A percentile compares a stretch with the other conserved stretches of the same genome.
phyloP scores from a whole-genome alignment of 305 asterid species.

The Solanum chacoense region DNA sequence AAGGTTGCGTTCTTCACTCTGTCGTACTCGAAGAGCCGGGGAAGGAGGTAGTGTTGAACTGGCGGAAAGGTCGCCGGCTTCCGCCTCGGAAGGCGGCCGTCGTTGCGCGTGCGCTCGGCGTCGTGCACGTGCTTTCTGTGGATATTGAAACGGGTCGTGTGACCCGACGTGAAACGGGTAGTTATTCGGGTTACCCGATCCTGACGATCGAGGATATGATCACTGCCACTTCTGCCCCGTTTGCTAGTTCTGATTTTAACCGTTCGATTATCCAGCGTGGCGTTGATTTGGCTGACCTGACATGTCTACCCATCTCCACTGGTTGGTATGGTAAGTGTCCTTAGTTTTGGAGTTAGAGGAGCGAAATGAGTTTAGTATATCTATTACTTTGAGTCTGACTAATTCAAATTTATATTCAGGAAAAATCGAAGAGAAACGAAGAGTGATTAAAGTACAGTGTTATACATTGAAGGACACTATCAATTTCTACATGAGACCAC shows the following conservation, averaged over 20 bases:
- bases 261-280: slow-evolving; percentile 74
- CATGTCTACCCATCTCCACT: slow-evolving; percentile 68
- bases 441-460: slow-evolving; percentile 72
- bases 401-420: not conserved
- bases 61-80: no score
- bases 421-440: slow-evolving; percentile 44
- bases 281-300: slow-evolving; percentile 59
- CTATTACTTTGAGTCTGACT: not conserved
- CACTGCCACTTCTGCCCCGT: slow-evolving; percentile 60
- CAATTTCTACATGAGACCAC: slow-evolving; percentile 94
- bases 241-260: slow-evolving; percentile 57
- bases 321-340: slow-evolving; percentile 78
- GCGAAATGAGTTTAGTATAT: no score
- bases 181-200: slow-evolving; percentile 32
- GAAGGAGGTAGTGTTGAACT: no score
- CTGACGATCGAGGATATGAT: slow-evolving; percentile 90
- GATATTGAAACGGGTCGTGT: slow-evolving; percentile 34
- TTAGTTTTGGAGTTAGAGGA: not conserved
- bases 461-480: slow-evolving; percentile 69
- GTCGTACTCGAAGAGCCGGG: no score
- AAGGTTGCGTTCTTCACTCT: no score
- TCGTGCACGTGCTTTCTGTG: slow-evolving; percentile 44
- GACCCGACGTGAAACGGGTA: no score
- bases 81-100: no score
- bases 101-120: slow-evolving; percentile 45